These are phyloP conservation scores for Suaeda aralocaspica DNA, from an alignment of 148 eudicot genomes.

Conservation along the genomic window DNA sequence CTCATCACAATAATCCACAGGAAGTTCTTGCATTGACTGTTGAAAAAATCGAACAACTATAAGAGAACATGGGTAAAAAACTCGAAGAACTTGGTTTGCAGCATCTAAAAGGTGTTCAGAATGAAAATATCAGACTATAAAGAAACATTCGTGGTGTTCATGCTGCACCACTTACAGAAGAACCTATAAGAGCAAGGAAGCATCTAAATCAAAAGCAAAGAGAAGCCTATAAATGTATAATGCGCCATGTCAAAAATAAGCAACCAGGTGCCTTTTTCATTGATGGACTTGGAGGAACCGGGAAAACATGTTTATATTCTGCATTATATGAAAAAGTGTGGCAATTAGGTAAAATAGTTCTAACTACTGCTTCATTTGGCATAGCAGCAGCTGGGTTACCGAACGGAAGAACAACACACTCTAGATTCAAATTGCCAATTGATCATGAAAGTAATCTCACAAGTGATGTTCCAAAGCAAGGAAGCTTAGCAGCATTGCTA, in stretches of 20 bases:
- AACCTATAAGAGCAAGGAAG: no score
- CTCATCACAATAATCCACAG: no score
- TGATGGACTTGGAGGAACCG: neutral
- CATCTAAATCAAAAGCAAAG: neutral
- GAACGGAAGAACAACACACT: neutral
- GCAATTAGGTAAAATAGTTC: neutral
- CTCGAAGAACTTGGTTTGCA: no score
- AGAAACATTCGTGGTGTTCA: neutral
- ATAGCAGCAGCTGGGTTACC: neutral
- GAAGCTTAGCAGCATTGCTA: neutral
- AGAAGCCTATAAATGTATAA: neutral
- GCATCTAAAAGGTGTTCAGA: no score
- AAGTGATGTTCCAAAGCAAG: neutral
- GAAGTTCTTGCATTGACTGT: no score
- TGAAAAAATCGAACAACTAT: no score
- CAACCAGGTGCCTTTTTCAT: neutral
- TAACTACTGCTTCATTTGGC: neutral
- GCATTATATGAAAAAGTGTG: neutral
- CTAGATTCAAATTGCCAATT: neutral
- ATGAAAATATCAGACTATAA: no score
- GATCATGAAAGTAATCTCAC: neutral
- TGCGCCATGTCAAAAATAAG: neutral
- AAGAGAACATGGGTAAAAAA: no score
- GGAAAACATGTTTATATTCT: conserved; percentile 9
- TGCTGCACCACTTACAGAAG: neutral